These are phyloP conservation scores for Ganoderma resinaceum DNA, from an alignment of 1,284 basidiomycete species.

Conservation along the genomic window DNA sequence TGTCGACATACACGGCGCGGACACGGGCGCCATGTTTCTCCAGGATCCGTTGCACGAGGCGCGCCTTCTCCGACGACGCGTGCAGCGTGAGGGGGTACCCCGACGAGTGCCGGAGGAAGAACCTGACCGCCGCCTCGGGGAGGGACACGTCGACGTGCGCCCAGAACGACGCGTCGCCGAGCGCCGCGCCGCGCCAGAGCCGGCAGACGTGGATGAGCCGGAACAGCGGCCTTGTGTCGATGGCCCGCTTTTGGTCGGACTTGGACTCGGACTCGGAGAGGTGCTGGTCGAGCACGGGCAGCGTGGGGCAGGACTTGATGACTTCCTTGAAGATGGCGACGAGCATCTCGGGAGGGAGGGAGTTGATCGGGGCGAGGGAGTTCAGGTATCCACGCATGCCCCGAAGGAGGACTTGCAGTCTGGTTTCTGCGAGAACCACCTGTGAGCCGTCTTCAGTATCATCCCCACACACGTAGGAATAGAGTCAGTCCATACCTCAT, in stretches of 20 bases:
- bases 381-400: background rate
- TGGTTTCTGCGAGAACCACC: background rate
- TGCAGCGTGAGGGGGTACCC: background rate
- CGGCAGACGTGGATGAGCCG: background rate
- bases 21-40: background rate
- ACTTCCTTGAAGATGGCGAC: background rate
- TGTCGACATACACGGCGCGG: background rate
- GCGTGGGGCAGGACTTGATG: background rate
- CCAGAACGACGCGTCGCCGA: background rate
- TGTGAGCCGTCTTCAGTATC: background rate
- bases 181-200: background rate
- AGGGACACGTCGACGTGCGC: background rate
- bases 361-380: background rate
- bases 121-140: background rate
- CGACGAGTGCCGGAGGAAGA: background rate
- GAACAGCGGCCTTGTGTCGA: background rate
- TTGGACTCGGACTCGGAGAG: background rate
- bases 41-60: background rate
- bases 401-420: background rate
- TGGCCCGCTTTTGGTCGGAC: background rate
- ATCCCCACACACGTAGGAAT: no score
- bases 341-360: background rate
- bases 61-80: background rate
- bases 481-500: background rate
- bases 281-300: background rate